Evolutionary conservation across 1,139 yeast species (phyloP), one percentile per base, ranked within the genome.

Genomic region (Kodamaea fungicola): DNA sequence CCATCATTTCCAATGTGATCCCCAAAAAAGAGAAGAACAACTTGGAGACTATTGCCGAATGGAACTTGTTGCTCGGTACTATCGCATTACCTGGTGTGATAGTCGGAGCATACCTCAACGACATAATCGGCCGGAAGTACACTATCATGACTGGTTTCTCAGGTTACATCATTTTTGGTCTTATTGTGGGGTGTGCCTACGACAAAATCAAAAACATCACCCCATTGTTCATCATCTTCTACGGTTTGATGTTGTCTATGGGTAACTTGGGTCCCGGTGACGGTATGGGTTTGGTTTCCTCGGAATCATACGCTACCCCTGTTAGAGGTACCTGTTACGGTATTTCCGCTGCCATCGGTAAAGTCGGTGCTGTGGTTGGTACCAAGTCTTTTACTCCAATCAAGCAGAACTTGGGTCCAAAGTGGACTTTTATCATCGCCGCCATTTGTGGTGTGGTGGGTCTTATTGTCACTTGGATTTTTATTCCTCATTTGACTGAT

Each of bases 261-360:
- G 89, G 89, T 49, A 83, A 83, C 57, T 64, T 82, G 49, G 92
- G 94, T 3, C 92, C 92, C 3, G 92, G 92, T 46, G 74, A 83
- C 54, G 76, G 76, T 69, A 65, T 83, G 71, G 92, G 92, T 7
- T 67, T 84, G 40, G 64, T 76, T 3, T 73, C 87, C 8, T 74
- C 84, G 24, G 92, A 84, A 57, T 69, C 78, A 2, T 84, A 71
- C 51, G 88, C 92, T 21, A 82, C 90, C 8, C 85, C 87, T 12
- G 74, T 84, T 32, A 71, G 92, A 59, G 92, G 90, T 34, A 80
- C 89, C 1, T 67, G 62, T 35, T 74, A 74, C 44, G 76, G 76
- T 32, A 36, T 71, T 16, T 60, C 71, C 29, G 77, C 77, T 34
- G 76, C 75, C 9, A 64, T 71, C 39, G 76, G 76, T 38, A 71